Percentiles rank a stretch among this genome's conserved stretches.
Conservation (phyloP, 2,329 filamentous ascomycete genomes). For the Cercospora sp. region DNA sequence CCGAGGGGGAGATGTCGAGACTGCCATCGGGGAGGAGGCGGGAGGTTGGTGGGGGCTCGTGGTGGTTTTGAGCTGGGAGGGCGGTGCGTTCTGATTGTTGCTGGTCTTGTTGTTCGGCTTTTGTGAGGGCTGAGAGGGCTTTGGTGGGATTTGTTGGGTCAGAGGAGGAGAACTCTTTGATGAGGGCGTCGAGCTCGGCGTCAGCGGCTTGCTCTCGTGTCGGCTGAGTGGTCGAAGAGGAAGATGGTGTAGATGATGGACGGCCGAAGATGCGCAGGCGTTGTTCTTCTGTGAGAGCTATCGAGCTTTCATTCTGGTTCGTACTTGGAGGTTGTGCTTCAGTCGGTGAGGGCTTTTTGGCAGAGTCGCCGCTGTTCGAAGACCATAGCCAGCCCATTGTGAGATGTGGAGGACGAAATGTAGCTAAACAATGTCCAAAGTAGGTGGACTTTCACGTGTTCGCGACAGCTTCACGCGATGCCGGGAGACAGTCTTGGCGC, state of each 20-base stretch:
- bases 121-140: constrained; percentile 17
- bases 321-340: not conserved
- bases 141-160: constrained; percentile 22
- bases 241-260: constrained; percentile 22
- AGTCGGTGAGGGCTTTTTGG: not conserved
- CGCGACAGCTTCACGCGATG: not conserved
- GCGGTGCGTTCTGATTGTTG: not conserved
- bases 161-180: constrained; percentile 48
- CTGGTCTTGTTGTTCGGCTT: constrained; percentile 25
- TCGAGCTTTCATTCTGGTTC: constrained; percentile 1
- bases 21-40: constrained; percentile 33
- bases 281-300: constrained; percentile 34
- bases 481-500: not conserved
- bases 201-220: constrained; percentile 52
- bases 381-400: constrained; percentile 36
- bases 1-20: constrained; percentile 53
- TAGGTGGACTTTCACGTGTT: not conserved
- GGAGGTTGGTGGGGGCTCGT: constrained; percentile 21
- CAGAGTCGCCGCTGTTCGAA: constrained; percentile 19
- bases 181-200: constrained; percentile 55
- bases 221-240: constrained; percentile 25
- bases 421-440: not conserved
- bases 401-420: not conserved
- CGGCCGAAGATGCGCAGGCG: constrained; percentile 35
- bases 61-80: constrained; percentile 15